Conservation (phyloP, 2,329 filamentous ascomycete genomes). For the Nemania serpens region DNA sequence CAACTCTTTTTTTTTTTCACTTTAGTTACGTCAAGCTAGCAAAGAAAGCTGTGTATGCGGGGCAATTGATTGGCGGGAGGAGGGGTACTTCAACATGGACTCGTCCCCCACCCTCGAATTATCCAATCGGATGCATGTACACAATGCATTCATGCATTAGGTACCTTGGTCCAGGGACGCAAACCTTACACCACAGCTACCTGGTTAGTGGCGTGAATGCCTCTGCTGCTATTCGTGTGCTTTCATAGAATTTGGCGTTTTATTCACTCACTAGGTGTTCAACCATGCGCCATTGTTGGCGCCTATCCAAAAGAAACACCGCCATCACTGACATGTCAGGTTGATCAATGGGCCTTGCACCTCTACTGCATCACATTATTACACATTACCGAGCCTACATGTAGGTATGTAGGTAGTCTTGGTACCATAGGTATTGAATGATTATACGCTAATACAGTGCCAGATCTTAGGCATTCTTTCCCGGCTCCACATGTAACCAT, state of each 20-base stretch:
- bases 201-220: slow-evolving; percentile 6
- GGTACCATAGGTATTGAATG: no score
- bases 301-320: background rate
- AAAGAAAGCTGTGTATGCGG: slow-evolving; percentile 22
- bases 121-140: slow-evolving; percentile 17
- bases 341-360: no score
- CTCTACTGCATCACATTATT: no score
- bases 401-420: no score
- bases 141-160: background rate
- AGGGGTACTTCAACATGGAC: slow-evolving; percentile 15
- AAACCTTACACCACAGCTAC: slow-evolving; percentile 15
- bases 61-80: slow-evolving; percentile 21
- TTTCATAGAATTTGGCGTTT: background rate
- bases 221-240: no score
- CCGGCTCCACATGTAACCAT: background rate
- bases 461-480: no score
- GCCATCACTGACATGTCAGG: slow-evolving; percentile 9
- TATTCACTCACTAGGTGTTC: slow-evolving; percentile 3
- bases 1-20: slow-evolving; percentile 19
- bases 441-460: no score
- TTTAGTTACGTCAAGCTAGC: slow-evolving; percentile 29
- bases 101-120: slow-evolving; percentile 9
- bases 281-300: background rate
- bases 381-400: no score
- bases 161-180: background rate